Conservation (phyloP, 768 basidiomycete species). For the Kwoniella mangroviensis region DNA sequence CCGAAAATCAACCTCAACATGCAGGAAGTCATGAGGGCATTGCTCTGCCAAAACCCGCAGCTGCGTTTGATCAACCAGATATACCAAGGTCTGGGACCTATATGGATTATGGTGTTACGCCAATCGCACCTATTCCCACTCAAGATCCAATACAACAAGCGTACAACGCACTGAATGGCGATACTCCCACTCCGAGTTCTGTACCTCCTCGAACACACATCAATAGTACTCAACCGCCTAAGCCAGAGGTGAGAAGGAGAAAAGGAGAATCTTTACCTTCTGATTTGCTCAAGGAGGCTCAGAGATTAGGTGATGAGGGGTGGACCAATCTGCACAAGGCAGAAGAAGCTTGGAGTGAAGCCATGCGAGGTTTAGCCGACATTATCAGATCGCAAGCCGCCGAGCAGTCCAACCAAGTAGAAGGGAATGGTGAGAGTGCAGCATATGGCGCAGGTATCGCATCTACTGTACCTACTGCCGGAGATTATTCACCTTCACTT, state of each 20-base stretch:
- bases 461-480: not conserved
- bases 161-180: slow-evolving; percentile 12
- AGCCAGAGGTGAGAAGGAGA: slow-evolving; percentile 4
- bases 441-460: not conserved
- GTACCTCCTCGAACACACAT: not conserved
- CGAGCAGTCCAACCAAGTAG: not conserved
- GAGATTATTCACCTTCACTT: not conserved
- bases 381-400: slow-evolving; percentile 5
- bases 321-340: slow-evolving; percentile 36
- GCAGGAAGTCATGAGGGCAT: slow-evolving; percentile 9
- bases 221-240: slow-evolving; percentile 2
- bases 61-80: not conserved
- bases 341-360: slow-evolving; percentile 35
- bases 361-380: slow-evolving; percentile 24
- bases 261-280: slow-evolving; percentile 19
- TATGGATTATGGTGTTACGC: not conserved
- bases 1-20: not conserved
- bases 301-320: slow-evolving; percentile 29
- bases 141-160: slow-evolving; percentile 17
- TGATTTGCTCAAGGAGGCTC: slow-evolving; percentile 30
- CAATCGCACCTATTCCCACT: not conserved
- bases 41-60: not conserved
- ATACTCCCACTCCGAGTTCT: not conserved
- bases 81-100: not conserved
- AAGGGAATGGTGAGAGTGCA: not conserved